Base-by-base conservation (phyloP, 164 flowering plant species). In the Echeveria elegans region DNA sequence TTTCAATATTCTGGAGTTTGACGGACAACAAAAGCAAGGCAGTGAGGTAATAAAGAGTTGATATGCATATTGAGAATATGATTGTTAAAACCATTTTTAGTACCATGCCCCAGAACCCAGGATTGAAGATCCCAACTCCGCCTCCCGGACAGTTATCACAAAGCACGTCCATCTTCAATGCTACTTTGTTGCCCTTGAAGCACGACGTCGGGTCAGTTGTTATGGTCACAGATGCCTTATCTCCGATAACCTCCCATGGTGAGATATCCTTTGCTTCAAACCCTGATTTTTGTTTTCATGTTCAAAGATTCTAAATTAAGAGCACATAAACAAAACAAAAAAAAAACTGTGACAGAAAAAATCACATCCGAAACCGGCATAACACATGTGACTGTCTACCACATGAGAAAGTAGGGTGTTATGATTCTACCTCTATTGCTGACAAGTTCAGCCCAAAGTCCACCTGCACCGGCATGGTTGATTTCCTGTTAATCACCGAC, bases 171-270 rank as follows among this genome's bases (percentile, higher is more conserved):
- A 50, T n/a, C 6, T 80, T 72, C 38, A 91, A 85, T 10, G 96
- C 97, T 61, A 91, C 71, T 69, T 82, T 81, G 77, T 94, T 94
- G 26, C 87, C 90, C 12, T 75, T 78, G 73, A 94, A 94, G 74
- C 80, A 79, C 50, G 99, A 91, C 45, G 93, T 81, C 38, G 80
- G 88, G 24, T 91, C 96, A 0, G 64, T 29, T n/a, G 37, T 9
- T 30, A 61, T n/a, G 6, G 23, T 6, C 64, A 61, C 64, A 30
- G 21, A 10, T 16, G 64, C 30, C 6, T 29, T 19, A 15, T 61
- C 64, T 61, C 64, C 64, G 1, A 61, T 30, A 11, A 61, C 64
- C 0, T 3, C 19, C 64, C 64, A 61, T 8, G 64, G 64, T 6
- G 9, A n/a, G 1, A 61, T 61, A 61, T 29, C 19, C 38, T 38